Base-by-base conservation (phyloP, 163 green algal genomes). In the Chloromonas sp. region DNA sequence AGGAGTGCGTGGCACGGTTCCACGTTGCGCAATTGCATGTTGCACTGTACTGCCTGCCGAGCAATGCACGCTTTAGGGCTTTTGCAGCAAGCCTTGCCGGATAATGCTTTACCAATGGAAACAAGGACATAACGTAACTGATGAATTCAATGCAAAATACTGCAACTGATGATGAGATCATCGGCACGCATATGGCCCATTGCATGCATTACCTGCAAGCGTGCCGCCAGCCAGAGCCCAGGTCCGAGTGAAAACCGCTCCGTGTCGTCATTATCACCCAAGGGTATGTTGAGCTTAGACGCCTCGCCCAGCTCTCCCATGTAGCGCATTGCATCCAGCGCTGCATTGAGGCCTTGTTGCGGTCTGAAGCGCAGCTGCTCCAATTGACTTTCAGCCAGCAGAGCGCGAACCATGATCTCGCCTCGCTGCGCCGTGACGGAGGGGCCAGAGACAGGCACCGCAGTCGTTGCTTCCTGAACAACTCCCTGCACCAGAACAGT, bases 211-310 rank as follows among this genome's bases (percentile, higher is more conserved):
- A 85, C 36, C 79, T 70, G 74, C 76, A 81, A 74, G 78, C 57
- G 36, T 3, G 60, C 57, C 14, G 13, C 3, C 13, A 71, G 84
- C 83, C 14, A 84, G 58, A 61, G 81, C 57, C 15, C 80, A 3
- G 70, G 13, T 15, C 74, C 1, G 13, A 92, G 79, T 1, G 85
- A 15, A 60, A 84, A 79, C 8, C 89, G 85, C 83, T 90, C 85
- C 79, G 81, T 81, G 60, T 89, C 89, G 58, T 90, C 89, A 77
- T 90, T 90, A 15, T 88, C 88, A 14, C 59, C 70, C 70, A 87
- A 61, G 1, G 85, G 74, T 0, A 60, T 60, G 61, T 87, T 89
- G 13, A 87, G 36, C 58, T 14, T 3, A 11, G 61, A 57, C 57
- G 1, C 15, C 2, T 88, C 89, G 0, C 79, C 89, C 1, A 86